A percentile compares a stretch with the other conserved stretches of the same genome.
These are phyloP conservation scores for Penicillium polonicum DNA, from an alignment of 2,329 filamentous ascomycete species.

Conservation along the genomic window DNA sequence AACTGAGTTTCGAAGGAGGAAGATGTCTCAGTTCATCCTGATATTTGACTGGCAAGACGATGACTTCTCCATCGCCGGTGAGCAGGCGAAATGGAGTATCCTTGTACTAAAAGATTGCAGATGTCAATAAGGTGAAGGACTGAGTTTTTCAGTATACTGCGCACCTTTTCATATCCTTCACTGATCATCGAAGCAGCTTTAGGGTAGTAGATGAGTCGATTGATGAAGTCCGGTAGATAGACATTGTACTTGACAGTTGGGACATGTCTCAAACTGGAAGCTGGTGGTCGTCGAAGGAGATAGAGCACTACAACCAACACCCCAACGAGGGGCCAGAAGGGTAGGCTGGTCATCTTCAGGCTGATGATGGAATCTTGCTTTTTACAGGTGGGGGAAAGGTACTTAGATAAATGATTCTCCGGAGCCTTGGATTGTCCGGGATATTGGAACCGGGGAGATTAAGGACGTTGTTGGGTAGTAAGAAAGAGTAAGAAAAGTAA, in stretches of 20 bases:
- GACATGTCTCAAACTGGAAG: conserved; percentile 17
- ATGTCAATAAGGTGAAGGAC: not conserved
- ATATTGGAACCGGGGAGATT: not conserved
- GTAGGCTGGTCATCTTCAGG: conserved; percentile 6
- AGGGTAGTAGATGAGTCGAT: conserved; percentile 28
- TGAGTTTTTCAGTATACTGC: conserved; percentile 5
- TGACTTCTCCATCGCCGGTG: conserved; percentile 31
- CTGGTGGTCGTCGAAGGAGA: conserved; percentile 8
- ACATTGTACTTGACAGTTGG: conserved; percentile 24
- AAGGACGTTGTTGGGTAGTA: not conserved
- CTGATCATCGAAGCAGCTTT: conserved; percentile 25
- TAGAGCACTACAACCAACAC: conserved; percentile 7
- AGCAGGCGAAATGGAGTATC: conserved; percentile 29
- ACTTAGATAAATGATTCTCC: conserved; percentile 3
- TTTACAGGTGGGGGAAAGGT: not conserved
- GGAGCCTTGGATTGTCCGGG: not conserved
- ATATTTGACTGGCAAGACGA: conserved; percentile 31
- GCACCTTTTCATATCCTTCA: conserved; percentile 26
- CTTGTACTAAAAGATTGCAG: conserved; percentile 24
- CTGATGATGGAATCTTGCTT: not conserved
- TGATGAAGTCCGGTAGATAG: conserved; percentile 26
- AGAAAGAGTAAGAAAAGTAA: conserved; percentile 2
- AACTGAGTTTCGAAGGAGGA: conserved; percentile 21
- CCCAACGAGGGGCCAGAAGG: conserved; percentile 14
- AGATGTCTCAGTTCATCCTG: conserved; percentile 25